A percentile compares a stretch with the other conserved stretches of the same genome.
These are phyloP conservation scores for Fusarium dlaminii DNA, from an alignment of 2,329 filamentous ascomycete genomes.

Conservation along the genomic window DNA sequence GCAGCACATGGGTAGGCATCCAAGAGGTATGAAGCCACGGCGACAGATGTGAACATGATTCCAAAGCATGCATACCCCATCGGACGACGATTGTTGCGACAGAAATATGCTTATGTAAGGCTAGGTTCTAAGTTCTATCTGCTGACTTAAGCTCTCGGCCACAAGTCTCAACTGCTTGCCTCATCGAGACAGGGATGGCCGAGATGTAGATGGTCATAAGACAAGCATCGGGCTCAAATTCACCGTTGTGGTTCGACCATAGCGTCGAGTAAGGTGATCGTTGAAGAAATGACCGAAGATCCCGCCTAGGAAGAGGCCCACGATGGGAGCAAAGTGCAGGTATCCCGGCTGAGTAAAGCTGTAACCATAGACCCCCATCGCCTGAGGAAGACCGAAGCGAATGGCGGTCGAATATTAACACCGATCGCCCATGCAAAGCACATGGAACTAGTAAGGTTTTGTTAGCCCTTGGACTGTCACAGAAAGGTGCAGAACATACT, in stretches of 20 bases:
- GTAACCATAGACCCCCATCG: conserved; percentile 59
- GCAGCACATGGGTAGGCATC: conserved; percentile 60
- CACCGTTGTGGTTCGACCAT: conserved; percentile 58
- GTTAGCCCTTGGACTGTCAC: background rate
- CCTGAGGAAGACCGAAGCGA: conserved; percentile 49
- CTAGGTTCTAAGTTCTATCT: no score
- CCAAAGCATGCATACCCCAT: conserved; percentile 65
- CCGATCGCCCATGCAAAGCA: conserved; percentile 63
- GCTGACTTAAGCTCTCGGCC: no score
- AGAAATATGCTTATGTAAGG: conserved; percentile 55
- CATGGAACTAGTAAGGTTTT: conserved; percentile 9
- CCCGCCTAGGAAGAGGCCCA: conserved; percentile 64
- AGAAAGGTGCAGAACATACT: background rate
- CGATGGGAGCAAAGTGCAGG: conserved; percentile 68
- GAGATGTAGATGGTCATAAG: conserved; percentile 59
- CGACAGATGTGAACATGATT: conserved; percentile 61
- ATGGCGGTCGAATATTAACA: conserved; percentile 66
- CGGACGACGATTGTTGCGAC: conserved; percentile 35
- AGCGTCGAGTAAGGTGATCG: conserved; percentile 57
- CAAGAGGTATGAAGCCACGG: conserved; percentile 57
- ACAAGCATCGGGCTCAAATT: conserved; percentile 66
- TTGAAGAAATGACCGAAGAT: conserved; percentile 65
- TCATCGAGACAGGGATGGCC: conserved; percentile 61
- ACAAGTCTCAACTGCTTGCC: no score
- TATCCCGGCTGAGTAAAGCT: conserved; percentile 59